phyloP scores from a whole-genome alignment of 805 yeast species.

The Saccharomycopsis javanensis region DNA sequence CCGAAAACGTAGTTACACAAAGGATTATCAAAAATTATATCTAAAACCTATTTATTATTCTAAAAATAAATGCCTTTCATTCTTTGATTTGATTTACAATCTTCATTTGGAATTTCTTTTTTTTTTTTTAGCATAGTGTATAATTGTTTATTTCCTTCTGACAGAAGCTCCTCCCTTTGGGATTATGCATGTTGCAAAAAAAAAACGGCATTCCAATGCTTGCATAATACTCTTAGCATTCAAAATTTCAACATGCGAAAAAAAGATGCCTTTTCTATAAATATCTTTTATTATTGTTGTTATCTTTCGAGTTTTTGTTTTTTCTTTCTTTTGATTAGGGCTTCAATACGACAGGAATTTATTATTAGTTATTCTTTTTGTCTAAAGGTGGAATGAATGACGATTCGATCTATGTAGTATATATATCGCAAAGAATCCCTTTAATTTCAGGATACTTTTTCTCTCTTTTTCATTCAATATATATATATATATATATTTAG shows the following conservation, averaged over 20 bases:
- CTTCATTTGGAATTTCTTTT: background rate
- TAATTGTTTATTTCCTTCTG: no score
- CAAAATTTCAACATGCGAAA: background rate
- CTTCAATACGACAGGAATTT: no score
- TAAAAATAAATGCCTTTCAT: background rate
- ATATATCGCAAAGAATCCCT: background rate
- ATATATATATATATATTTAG: no score
- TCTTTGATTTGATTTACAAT: background rate
- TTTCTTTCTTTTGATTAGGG: background rate
- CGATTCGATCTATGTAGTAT: background rate
- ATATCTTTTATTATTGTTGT: background rate
- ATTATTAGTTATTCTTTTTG: background rate
- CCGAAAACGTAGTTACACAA: background rate
- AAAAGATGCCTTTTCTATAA: background rate
- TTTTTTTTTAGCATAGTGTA: no score
- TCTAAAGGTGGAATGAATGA: background rate
- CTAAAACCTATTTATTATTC: background rate
- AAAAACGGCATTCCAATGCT: background rate
- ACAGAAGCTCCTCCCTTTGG: no score
- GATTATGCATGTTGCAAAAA: background rate
- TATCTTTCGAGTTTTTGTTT: no score
- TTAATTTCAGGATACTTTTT: background rate
- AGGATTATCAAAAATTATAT: background rate
- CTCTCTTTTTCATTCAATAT: background rate
- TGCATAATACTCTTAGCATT: background rate